A percentile compares a stretch with the other conserved stretches of the same genome.
Conservation (phyloP, 163 green algal species). For the Coccomyxa subellipsoidea region DNA sequence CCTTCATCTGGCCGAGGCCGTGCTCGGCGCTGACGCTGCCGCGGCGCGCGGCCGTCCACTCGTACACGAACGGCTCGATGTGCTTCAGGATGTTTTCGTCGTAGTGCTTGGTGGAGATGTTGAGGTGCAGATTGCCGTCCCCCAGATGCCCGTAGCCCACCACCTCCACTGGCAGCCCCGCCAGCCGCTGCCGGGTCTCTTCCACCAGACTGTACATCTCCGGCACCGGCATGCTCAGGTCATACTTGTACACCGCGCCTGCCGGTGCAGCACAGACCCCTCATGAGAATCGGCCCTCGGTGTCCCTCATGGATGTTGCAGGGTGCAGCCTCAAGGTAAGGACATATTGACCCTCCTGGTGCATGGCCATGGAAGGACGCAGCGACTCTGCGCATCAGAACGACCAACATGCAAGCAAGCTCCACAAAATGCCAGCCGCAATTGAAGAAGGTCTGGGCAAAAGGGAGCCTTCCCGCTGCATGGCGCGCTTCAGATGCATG, state of each 20-base stretch:
- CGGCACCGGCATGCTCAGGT: constrained; percentile 61
- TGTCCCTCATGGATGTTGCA: no score
- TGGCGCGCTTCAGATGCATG: no score
- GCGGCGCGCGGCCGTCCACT: constrained; percentile 61
- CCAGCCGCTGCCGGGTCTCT: constrained; percentile 46
- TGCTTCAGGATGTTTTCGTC: constrained; percentile 35
- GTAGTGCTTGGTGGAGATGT: constrained; percentile 64
- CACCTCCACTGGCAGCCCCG: constrained; percentile 24
- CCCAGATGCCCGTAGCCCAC: constrained; percentile 89
- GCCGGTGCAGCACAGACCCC: constrained; percentile 3
- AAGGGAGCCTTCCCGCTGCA: no score
- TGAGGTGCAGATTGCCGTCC: constrained; percentile 98
- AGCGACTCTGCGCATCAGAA: no score
- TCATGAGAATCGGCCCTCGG: no score
- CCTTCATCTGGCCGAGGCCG: constrained; percentile 92
- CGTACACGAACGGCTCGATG: constrained; percentile 95
- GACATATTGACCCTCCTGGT: no score
- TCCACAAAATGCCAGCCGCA: no score
- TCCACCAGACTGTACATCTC: constrained; percentile 84
- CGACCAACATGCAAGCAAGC: no score
- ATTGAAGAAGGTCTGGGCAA: no score
- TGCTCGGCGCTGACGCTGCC: constrained; percentile 96
- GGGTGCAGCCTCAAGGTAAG: no score
- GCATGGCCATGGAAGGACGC: no score
- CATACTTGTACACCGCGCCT: constrained; percentile 83